phyloP scores from a whole-genome alignment of 2,329 filamentous ascomycete genomes.

The Pezicula radicicola region DNA sequence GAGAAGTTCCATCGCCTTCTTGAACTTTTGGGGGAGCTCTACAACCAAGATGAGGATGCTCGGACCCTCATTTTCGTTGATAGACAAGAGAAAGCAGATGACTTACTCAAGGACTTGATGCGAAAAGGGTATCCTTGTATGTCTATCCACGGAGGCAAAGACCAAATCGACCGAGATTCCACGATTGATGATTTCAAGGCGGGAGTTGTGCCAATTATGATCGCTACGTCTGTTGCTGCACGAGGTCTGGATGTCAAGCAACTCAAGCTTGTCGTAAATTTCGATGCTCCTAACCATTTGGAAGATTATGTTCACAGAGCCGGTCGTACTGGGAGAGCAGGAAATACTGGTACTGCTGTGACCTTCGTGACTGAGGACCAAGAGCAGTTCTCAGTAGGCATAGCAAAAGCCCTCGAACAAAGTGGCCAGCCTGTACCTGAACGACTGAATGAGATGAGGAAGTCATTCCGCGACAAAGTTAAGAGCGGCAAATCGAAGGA shows the following conservation, averaged over 20 bases:
- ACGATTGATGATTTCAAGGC: conserved; percentile 93
- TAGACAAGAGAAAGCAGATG: conserved; percentile 85
- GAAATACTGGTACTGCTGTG: conserved; percentile 90
- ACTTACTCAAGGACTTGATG: conserved; percentile 73
- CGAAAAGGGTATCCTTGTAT: conserved; percentile 86
- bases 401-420: conserved; percentile 78
- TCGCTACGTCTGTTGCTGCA: conserved; percentile 93
- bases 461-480: conserved; percentile 82
- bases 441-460: conserved; percentile 60
- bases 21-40: conserved; percentile 82
- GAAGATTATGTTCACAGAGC: conserved; percentile 97
- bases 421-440: conserved; percentile 83
- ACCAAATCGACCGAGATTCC: conserved; percentile 89
- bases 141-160: conserved; percentile 91
- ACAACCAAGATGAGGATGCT: conserved; percentile 83
- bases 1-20: conserved; percentile 82
- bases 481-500: conserved; percentile 90
- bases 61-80: conserved; percentile 90
- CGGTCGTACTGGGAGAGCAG: conserved; percentile 89
- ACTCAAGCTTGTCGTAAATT: conserved; percentile 93
- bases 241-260: conserved; percentile 95
- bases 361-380: conserved; percentile 92
- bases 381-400: conserved; percentile 88
- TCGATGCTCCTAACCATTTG: conserved; percentile 87
- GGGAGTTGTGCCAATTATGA: conserved; percentile 82